phyloP scores from a whole-genome alignment of 495 filamentous ascomycete genomes.

The Penicillium odoratum region DNA sequence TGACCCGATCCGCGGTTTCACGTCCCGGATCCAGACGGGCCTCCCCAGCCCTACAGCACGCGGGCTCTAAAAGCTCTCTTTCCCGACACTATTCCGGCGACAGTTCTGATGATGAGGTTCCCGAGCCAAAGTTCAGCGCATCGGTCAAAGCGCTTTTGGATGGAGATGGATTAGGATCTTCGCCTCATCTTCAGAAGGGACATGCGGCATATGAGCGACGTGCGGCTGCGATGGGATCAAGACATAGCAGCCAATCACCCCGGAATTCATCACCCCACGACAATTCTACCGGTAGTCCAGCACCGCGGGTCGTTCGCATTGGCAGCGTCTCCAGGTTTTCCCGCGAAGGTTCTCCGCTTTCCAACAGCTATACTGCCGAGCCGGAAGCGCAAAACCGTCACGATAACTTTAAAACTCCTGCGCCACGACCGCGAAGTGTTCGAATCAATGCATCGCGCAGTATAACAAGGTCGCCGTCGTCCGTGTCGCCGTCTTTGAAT shows the following conservation, averaged over 20 bases:
- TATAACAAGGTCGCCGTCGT: constrained; percentile 37
- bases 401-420: constrained; percentile 66
- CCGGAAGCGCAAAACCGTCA: constrained; percentile 27
- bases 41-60: constrained; percentile 37
- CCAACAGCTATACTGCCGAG: constrained; percentile 34
- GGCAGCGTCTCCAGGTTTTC: constrained; percentile 42
- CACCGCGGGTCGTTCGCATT: constrained; percentile 59
- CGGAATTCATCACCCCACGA: constrained; percentile 42
- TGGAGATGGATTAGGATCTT: constrained; percentile 58
- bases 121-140: constrained; percentile 78
- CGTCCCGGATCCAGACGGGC: constrained; percentile 43
- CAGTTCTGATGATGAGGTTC: constrained; percentile 73
- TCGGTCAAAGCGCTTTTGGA: constrained; percentile 74
- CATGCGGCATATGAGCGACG: constrained; percentile 32
- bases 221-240: constrained; percentile 23
- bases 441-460: constrained; percentile 52
- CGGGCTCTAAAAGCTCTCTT: constrained; percentile 19
- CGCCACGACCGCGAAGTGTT: constrained; percentile 62
- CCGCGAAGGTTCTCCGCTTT: constrained; percentile 37
- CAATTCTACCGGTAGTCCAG: constrained; percentile 44
- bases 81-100: constrained; percentile 54
- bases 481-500: constrained; percentile 41
- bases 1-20: constrained; percentile 44
- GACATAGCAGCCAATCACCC: constrained; percentile 38
- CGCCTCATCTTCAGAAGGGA: constrained; percentile 49